These are phyloP conservation scores for Vicia villosa DNA, from an alignment of 306 rosid genomes.

Conservation along the genomic window DNA sequence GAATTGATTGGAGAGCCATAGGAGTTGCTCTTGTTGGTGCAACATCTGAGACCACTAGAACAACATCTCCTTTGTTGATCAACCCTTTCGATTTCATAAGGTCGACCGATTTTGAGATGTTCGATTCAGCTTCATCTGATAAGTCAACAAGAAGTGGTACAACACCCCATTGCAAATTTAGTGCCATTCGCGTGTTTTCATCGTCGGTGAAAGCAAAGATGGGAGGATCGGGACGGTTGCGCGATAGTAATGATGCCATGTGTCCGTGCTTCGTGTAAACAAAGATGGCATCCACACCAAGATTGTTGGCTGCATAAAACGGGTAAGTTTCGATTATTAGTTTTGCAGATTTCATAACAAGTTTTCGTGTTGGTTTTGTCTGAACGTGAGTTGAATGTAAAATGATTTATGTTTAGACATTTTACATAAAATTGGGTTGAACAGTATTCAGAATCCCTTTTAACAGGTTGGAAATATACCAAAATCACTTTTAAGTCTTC, in stretches of 20 bases:
- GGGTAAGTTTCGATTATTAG: neutral
- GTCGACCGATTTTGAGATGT: slow-evolving; percentile 59
- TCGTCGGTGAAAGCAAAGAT: slow-evolving; percentile 79
- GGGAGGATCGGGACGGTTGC: slow-evolving; percentile 86
- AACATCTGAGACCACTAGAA: slow-evolving; percentile 76
- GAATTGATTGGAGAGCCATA: slow-evolving; percentile 71
- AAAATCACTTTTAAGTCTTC: neutral
- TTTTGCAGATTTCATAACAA: slow-evolving; percentile 8
- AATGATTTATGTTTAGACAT: neutral
- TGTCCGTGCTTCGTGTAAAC: slow-evolving; percentile 79
- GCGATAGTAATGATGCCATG: slow-evolving; percentile 87
- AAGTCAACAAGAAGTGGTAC: slow-evolving; percentile 64
- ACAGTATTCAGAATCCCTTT: neutral
- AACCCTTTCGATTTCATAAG: slow-evolving; percentile 64
- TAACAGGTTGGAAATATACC: neutral
- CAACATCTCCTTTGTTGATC: slow-evolving; percentile 63
- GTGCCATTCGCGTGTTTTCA: slow-evolving; percentile 63
- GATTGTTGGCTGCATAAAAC: slow-evolving; percentile 84
- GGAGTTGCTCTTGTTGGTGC: slow-evolving; percentile 56
- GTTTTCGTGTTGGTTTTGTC: neutral
- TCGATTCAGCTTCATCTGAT: slow-evolving; percentile 74
- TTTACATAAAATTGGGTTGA: neutral
- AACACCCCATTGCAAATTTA: slow-evolving; percentile 89
- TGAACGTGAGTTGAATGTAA: neutral
- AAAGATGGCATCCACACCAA: slow-evolving; percentile 90